Evolutionary conservation across 768 basidiomycete genomes (phyloP).

Genomic region (Tylopilus plumbeoviolaceoides): DNA sequence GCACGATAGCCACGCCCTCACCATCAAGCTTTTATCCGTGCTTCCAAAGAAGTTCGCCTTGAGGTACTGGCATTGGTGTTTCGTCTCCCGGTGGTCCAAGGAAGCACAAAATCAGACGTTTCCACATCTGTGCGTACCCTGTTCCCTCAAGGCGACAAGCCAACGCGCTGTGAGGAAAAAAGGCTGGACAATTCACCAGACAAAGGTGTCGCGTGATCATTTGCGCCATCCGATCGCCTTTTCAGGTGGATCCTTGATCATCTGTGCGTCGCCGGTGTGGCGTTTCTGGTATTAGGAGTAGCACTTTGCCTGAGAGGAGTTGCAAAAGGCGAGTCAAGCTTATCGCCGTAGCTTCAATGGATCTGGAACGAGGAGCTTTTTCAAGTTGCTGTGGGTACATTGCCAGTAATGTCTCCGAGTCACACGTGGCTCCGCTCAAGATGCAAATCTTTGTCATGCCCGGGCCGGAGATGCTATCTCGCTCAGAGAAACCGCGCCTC

Average conservation of each 20-base stretch:
- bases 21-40: conserved; percentile 9
- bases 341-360: neutral
- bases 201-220: neutral
- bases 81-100: neutral
- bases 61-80: neutral
- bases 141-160: neutral
- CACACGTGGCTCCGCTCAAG: too few species aligned
- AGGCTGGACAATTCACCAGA: neutral
- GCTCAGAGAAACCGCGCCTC: neutral
- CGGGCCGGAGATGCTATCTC: neutral
- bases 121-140: conserved; percentile 1
- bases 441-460: too few species aligned
- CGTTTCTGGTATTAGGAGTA: neutral
- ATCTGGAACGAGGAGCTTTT: neutral
- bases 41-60: neutral
- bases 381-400: too few species aligned
- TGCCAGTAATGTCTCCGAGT: too few species aligned
- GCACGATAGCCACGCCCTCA: neutral
- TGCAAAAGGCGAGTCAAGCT: neutral
- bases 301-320: neutral
- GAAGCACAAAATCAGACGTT: conserved; percentile 1
- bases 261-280: neutral
- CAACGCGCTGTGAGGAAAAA: neutral
- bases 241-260: neutral
- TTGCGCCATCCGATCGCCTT: neutral